Conservation (phyloP, 2,329 filamentous ascomycete genomes). For the Podosphaera xanthii region DNA sequence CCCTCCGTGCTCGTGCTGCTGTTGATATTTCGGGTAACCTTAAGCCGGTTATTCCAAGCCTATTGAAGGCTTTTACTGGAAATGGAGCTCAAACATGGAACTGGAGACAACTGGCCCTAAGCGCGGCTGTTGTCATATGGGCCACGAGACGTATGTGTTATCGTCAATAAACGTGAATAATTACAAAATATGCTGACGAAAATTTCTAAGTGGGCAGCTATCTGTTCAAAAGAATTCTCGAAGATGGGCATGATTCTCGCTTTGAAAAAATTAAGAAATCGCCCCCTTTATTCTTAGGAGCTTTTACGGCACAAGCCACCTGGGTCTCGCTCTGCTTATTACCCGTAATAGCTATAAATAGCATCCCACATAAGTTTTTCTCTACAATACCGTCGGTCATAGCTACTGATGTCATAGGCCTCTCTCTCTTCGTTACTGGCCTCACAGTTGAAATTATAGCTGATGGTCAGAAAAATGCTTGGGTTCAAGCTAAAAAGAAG, state of each 20-base stretch:
- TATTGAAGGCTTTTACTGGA: constrained; percentile 22
- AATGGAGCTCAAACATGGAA: constrained; percentile 25
- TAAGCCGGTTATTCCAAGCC: constrained; percentile 23
- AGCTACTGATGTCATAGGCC: constrained; percentile 30
- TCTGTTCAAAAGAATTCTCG: constrained; percentile 36
- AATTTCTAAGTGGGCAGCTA: constrained; percentile 33
- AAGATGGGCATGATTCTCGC: constrained; percentile 34
- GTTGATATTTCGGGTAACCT: constrained; percentile 20
- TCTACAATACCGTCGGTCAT: constrained; percentile 25
- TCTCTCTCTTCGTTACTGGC: constrained; percentile 34
- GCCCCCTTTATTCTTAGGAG: constrained; percentile 28
- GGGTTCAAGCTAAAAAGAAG: constrained; percentile 34
- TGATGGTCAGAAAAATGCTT: constrained; percentile 39
- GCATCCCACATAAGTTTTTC: constrained; percentile 30
- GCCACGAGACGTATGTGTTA: constrained; percentile 28
- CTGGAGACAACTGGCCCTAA: constrained; percentile 36
- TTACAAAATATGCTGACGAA: neutral
- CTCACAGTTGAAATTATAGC: constrained; percentile 36
- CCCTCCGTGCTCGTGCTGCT: constrained; percentile 29
- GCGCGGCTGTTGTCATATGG: constrained; percentile 36
- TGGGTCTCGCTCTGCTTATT: constrained; percentile 47
- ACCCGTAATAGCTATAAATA: constrained; percentile 40
- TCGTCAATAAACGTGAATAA: neutral
- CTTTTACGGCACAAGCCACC: constrained; percentile 36
- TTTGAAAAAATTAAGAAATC: constrained; percentile 30